Evolutionary conservation across 805 yeast genomes (phyloP), one percentile per base, ranked within the genome.

Genomic region (Metschnikowia vanudenii): DNA sequence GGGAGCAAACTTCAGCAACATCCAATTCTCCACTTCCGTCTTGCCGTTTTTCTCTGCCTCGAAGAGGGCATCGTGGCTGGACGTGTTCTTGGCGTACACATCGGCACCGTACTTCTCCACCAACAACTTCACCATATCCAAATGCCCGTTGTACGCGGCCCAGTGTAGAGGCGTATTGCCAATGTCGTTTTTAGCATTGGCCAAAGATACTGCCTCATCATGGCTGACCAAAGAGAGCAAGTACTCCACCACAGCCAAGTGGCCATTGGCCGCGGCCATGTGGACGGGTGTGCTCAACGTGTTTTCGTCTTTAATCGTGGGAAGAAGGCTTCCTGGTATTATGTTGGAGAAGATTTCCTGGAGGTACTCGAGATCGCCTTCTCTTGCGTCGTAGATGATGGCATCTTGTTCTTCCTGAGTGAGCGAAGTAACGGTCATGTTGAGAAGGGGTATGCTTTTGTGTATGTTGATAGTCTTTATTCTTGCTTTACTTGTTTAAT

Each of bases 161-260:
- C 99, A 94, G 64, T 94, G 98, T 53, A 94, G 73, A 1, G 98
- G 86, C 0, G 99, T 91, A 64, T 94, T 94, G 1, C 98, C 99
- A 17, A 85, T 80, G 41, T 80, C 85, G 62, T 94, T 94, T 45
- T 71, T 49, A 14, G 55, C 56, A 20, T 61, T 50, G 12, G 67
- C 73, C 46, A 68, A 57, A 26, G 50, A 45, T 11, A 45, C 56
- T 13, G 80, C 79, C 9, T 80, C 75, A 28, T 63, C 71, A 28
- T 70, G 63, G 0, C 75, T 58, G 4, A 82, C 47, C 24, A 80
- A 59, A 0, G 78, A 68, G 28, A 89, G 60, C 20, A 90, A 63
- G 56, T 76, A 85, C 57, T 78, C 67, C 20, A 87, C 78, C 3
- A 83, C 80, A 37, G 83, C 90, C 4, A 71, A 53, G 62, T 92